Conservation (phyloP, 2,329 filamentous ascomycete genomes). For the Pseudopithomyces maydicus region DNA sequence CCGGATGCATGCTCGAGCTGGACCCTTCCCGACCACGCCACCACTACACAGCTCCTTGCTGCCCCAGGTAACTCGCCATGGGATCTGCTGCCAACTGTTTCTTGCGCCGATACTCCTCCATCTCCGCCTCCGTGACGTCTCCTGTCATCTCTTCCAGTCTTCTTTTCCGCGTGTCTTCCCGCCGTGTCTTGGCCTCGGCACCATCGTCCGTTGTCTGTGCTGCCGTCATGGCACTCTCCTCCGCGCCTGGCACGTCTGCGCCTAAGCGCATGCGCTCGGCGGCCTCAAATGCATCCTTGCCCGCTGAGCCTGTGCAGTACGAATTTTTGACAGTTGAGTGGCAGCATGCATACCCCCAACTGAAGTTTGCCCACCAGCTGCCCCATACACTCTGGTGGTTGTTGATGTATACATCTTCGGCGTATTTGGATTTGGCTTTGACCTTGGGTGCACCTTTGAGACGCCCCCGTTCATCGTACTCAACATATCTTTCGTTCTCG, state of each 20-base stretch:
- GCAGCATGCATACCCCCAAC: slow-evolving; percentile 96
- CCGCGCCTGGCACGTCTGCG: slow-evolving; percentile 52
- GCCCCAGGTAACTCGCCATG: slow-evolving; percentile 81
- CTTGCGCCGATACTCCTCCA: slow-evolving; percentile 84
- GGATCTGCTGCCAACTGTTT: slow-evolving; percentile 77
- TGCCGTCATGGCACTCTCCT: slow-evolving; percentile 46
- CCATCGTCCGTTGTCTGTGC: slow-evolving; percentile 53
- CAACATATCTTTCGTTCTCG: slow-evolving; percentile 85
- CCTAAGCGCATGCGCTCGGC: slow-evolving; percentile 66
- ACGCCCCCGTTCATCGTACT: slow-evolving; percentile 88
- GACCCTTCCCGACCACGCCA: background rate
- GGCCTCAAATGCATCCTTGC: slow-evolving; percentile 79
- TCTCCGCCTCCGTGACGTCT: slow-evolving; percentile 79
- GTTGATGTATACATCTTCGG: slow-evolving; percentile 84
- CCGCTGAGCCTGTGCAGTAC: slow-evolving; percentile 93
- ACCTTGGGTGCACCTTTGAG: slow-evolving; percentile 86
- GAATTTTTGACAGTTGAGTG: slow-evolving; percentile 94
- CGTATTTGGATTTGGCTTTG: slow-evolving; percentile 84
- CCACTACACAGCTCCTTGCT: slow-evolving; percentile 63
- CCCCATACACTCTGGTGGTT: slow-evolving; percentile 95
- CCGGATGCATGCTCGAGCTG: slow-evolving; percentile 7
- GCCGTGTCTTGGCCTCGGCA: slow-evolving; percentile 46
- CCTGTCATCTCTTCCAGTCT: slow-evolving; percentile 78
- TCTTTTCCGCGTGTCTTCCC: slow-evolving; percentile 66
- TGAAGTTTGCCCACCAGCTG: slow-evolving; percentile 95